Evolutionary conservation across 2,329 filamentous ascomycete species (phyloP), one percentile per base, ranked within the genome.

Genomic region (Berkeleyomyces rouxiae): DNA sequence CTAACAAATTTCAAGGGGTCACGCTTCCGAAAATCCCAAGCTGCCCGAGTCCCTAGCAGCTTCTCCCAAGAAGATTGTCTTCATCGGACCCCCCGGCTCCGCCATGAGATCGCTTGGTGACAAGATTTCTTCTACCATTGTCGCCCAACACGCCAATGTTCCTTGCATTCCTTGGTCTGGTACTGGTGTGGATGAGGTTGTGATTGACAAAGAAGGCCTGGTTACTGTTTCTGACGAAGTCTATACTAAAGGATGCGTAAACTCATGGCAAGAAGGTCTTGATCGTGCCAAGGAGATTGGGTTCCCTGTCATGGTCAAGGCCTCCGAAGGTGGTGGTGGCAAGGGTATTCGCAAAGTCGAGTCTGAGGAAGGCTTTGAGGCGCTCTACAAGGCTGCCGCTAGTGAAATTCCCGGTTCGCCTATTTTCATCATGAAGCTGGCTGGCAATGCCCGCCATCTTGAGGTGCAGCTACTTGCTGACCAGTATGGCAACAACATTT

Each of bases 341-440:
- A 99, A 99, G 80, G 93, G 93, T 81, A 99, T 99, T 72, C 90
- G 95, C 73, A 96, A 97, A 78, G 93, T 93, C 68, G 80, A 89
- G 66, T 79, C 79, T 66, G 91, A 96, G 73, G 86, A 92, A 49
- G 85, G 87, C 66, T 99, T 99, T 70, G 81, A 87, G 71, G 79
- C 81, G 68, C 79, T 97, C 55, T 99, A 97, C 81, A 93, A 95
- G 75, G 93, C 92, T 55, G 93, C 95, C 31, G 91, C 93, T 4
- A 95, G 87, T 74, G 95, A 99, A 75, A 97, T 99, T 68, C 95
- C 93, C 9, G 95, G 95, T 58, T 99, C 93, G 39, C 93, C 95
- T 68, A 99, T 99, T 76, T 99, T 99, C 82, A 95, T 99, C 78
- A 99, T 99, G 93, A 96, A 99, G 83, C 80, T 99, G 67, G 93